These are phyloP conservation scores for Naganishia antarctica DNA, from an alignment of 768 basidiomycete genomes.

Conservation along the genomic window DNA sequence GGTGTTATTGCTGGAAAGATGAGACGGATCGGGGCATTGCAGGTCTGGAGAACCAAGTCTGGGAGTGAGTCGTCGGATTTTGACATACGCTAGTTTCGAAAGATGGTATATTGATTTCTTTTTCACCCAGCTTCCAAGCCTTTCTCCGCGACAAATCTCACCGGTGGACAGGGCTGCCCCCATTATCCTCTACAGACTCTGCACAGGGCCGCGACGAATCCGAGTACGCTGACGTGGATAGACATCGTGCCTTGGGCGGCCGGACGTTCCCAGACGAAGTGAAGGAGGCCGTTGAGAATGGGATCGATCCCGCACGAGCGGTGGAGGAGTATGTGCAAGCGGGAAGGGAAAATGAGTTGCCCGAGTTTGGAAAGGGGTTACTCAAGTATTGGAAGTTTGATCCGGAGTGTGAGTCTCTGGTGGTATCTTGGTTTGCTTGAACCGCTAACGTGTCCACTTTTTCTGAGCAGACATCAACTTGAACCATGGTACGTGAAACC, in stretches of 20 bases:
- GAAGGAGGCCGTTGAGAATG: slow-evolving; percentile 23
- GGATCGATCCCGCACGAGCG: not conserved
- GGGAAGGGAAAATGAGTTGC: slow-evolving; percentile 28
- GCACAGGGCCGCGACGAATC: slow-evolving; percentile 39
- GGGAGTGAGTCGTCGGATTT: slow-evolving; percentile 51
- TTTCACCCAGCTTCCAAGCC: slow-evolving; percentile 57
- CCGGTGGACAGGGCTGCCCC: slow-evolving; percentile 9
- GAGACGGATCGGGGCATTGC: slow-evolving; percentile 34
- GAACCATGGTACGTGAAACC: slow-evolving; percentile 45
- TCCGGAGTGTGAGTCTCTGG: slow-evolving; percentile 31
- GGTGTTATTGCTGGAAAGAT: slow-evolving; percentile 68
- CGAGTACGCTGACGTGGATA: slow-evolving; percentile 59
- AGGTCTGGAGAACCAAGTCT: slow-evolving; percentile 59
- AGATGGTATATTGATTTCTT: no score
- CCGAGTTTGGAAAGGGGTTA: slow-evolving; percentile 47
- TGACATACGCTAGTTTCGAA: no score
- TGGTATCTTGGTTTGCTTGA: not conserved
- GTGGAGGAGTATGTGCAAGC: not conserved
- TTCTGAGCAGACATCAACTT: slow-evolving; percentile 40
- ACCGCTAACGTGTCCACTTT: no score
- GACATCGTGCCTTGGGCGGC: slow-evolving; percentile 46
- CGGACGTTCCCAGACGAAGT: slow-evolving; percentile 4
- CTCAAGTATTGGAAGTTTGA: slow-evolving; percentile 47
- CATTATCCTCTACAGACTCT: slow-evolving; percentile 26
- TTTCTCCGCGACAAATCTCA: slow-evolving; percentile 67